Evolutionary conservation across 202 grass and related monocot species (phyloP).

Genomic region (Schoenoplectus triqueter): DNA sequence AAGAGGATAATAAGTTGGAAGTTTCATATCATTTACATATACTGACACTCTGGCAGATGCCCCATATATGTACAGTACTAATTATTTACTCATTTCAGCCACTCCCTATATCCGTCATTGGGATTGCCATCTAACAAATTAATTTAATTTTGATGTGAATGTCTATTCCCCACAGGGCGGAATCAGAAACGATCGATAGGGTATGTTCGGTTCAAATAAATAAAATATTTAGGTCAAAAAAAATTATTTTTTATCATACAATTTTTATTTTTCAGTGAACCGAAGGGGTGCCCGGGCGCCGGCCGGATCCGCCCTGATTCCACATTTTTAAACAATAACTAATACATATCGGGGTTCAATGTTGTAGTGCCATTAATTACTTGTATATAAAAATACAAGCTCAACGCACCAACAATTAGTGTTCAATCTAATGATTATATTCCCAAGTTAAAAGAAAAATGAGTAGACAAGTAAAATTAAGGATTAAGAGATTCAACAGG

Average conservation of each 20-base stretch:
- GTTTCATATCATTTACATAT: neutral
- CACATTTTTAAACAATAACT: neutral
- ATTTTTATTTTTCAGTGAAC: too few relatives aligned
- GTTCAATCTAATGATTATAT: neutral
- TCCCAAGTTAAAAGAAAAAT: neutral
- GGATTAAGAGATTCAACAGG: neutral
- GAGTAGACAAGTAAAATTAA: neutral
- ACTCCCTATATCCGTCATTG: neutral
- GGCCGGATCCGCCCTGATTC: too few relatives aligned
- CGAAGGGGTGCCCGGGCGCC: too few relatives aligned
- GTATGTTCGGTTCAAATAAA: too few relatives aligned
- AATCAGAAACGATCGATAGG: too few relatives aligned
- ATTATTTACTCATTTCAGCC: neutral
- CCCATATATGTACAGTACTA: neutral
- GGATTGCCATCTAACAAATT: neutral
- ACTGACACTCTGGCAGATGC: neutral
- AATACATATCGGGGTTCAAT: neutral
- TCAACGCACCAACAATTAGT: neutral
- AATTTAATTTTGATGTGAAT: too few relatives aligned
- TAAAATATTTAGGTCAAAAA: too few relatives aligned
- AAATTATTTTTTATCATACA: too few relatives aligned
- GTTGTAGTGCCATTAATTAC: neutral
- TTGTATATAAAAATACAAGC: neutral
- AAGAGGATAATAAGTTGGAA: neutral
- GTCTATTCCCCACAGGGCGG: too few relatives aligned